Percentiles rank a stretch among this genome's conserved stretches.
Conservation (phyloP, 306 rosid genomes). For the Vigna nakashimae region DNA sequence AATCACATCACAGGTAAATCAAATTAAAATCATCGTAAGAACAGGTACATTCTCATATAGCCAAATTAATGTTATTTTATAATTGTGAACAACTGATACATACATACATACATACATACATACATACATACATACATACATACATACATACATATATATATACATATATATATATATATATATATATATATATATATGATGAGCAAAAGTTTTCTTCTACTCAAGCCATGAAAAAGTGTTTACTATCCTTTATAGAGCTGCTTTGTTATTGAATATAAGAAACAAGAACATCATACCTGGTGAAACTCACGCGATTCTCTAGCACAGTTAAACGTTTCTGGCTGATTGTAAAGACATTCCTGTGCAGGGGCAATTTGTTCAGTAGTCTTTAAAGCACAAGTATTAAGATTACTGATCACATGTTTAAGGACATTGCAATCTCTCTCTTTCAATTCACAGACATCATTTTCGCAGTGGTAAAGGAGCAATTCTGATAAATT, state of each 20-base stretch:
- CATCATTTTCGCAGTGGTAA: slow-evolving; percentile 55
- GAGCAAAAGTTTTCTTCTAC: no score
- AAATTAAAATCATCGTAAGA: neutral
- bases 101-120: no score
- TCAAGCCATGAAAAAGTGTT: neutral
- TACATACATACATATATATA: no score
- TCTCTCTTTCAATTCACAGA: slow-evolving; percentile 55
- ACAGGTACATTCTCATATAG: neutral
- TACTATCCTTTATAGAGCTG: slow-evolving; percentile 7
- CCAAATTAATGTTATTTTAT: slow-evolving; percentile 1
- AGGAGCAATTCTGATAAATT: slow-evolving; percentile 74
- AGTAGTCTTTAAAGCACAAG: slow-evolving; percentile 58
- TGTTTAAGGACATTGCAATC: slow-evolving; percentile 55
- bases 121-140: no score
- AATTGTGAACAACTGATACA: slow-evolving; percentile 31
- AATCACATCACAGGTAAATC: neutral
- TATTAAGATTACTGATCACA: slow-evolving; percentile 65
- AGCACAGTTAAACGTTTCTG: slow-evolving; percentile 48
- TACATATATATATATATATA: no score
- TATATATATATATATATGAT: no score
- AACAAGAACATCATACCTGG: slow-evolving; percentile 57
- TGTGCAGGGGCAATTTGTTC: slow-evolving; percentile 41
- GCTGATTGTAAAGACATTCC: slow-evolving; percentile 49
- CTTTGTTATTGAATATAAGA: slow-evolving; percentile 28
- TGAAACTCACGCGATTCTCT: slow-evolving; percentile 47